phyloP scores from a whole-genome alignment of 129 eudicot species.

The sunflower (Helianthus annuus) region DNA sequence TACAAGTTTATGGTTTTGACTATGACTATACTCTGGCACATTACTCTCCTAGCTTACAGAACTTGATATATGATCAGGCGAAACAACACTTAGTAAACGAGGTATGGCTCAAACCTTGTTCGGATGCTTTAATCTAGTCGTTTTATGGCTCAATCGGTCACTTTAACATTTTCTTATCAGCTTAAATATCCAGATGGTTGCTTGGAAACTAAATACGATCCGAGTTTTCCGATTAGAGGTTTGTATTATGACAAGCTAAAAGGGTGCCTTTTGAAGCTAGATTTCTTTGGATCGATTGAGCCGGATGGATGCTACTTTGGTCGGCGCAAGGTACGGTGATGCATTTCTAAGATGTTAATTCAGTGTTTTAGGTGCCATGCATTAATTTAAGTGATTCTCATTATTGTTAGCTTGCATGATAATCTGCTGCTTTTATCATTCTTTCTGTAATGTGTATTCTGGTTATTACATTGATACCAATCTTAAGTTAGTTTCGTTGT shows the following conservation, averaged over 20 bases:
- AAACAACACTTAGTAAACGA: slow-evolving; percentile 91
- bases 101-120: slow-evolving; percentile 44
- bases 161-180: slow-evolving; percentile 41
- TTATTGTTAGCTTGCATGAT: neutral
- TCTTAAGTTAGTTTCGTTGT: neutral
- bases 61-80: slow-evolving; percentile 83
- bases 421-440: neutral
- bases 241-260: slow-evolving; percentile 86
- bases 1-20: slow-evolving; percentile 98
- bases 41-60: slow-evolving; percentile 80
- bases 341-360: slow-evolving; percentile 15
- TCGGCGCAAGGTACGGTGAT: slow-evolving; percentile 71
- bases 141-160: slow-evolving; percentile 8
- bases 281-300: slow-evolving; percentile 98
- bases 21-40: slow-evolving; percentile 96
- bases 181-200: slow-evolving; percentile 91
- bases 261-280: slow-evolving; percentile 94
- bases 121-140: neutral
- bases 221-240: slow-evolving; percentile 90
- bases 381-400: slow-evolving; percentile 6
- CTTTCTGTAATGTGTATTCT: neutral
- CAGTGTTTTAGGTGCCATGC: neutral
- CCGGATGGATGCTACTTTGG: slow-evolving; percentile 98
- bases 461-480: neutral
- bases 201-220: slow-evolving; percentile 77